phyloP scores from a whole-genome alignment of 2,329 filamentous ascomycete genomes.

The Aspergillus sp. region DNA sequence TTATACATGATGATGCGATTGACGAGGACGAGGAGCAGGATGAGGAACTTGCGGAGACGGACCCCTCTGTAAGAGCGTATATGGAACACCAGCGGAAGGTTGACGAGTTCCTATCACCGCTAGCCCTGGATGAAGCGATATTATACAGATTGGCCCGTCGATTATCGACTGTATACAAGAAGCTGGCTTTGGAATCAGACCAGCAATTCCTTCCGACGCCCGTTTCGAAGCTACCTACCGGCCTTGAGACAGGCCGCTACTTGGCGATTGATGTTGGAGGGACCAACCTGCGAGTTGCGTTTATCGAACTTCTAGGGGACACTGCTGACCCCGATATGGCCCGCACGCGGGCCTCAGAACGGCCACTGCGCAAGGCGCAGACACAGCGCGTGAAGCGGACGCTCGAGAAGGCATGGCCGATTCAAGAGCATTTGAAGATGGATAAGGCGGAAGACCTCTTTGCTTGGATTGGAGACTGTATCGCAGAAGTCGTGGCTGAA shows the following conservation, averaged over 20 bases:
- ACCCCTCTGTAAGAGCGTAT: constrained; percentile 34
- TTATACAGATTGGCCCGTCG: constrained; percentile 52
- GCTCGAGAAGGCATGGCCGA: constrained; percentile 58
- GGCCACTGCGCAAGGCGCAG: constrained; percentile 51
- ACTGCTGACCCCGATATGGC: constrained; percentile 41
- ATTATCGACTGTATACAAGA: constrained; percentile 50
- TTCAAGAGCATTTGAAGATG: constrained; percentile 59
- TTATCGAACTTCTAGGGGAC: constrained; percentile 58
- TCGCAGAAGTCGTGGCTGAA: constrained; percentile 71
- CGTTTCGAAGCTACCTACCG: constrained; percentile 52
- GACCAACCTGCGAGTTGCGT: constrained; percentile 60
- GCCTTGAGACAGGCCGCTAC: constrained; percentile 59
- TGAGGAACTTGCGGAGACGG: constrained; percentile 34
- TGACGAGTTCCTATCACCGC: constrained; percentile 47
- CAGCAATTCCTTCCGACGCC: constrained; percentile 54
- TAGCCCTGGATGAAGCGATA: constrained; percentile 46
- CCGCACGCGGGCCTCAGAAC: constrained; percentile 38
- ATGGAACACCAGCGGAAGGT: constrained; percentile 40
- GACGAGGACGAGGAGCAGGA: constrained; percentile 44
- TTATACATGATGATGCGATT: constrained; percentile 34
- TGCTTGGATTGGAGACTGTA: constrained; percentile 78
- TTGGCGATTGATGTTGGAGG: constrained; percentile 62
- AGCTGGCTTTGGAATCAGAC: constrained; percentile 50
- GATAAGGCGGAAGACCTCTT: constrained; percentile 77
- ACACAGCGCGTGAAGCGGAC: constrained; percentile 52